A percentile compares a stretch with the other conserved stretches of the same genome.
Evolutionary conservation across 768 basidiomycete genomes (phyloP).

Genomic region (Candolleomyces eurysporus): DNA sequence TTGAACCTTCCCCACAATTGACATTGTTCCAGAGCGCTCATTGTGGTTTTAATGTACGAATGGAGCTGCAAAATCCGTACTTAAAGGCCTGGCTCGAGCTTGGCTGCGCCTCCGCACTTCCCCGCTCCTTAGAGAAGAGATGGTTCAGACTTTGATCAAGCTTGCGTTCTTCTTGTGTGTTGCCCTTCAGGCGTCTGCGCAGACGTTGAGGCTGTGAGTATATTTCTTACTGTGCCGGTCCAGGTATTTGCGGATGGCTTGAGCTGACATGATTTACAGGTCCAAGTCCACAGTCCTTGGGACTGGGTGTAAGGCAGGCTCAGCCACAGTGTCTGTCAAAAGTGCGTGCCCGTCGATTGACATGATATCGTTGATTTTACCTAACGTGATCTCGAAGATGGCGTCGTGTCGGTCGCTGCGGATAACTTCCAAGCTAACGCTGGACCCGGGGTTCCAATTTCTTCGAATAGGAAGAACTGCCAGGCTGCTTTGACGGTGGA

Average conservation of each 20-base stretch:
- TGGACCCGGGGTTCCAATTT: neutral
- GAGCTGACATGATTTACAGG: neutral
- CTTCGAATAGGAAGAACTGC: slow-evolving; percentile 2
- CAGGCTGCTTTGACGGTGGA: neutral
- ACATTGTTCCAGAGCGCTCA: neutral
- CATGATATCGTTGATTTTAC: neutral
- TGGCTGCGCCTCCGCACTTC: neutral
- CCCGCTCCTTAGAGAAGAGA: neutral
- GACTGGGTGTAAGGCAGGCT: neutral
- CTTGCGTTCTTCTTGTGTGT: neutral
- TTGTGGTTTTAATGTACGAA: neutral
- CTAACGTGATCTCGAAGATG: neutral
- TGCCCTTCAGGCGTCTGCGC: neutral
- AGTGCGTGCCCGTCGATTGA: neutral
- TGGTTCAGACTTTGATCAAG: neutral
- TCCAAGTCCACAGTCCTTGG: neutral
- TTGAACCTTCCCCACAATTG: neutral
- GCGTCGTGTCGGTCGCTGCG: neutral
- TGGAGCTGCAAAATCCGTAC: neutral
- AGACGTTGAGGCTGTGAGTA: neutral
- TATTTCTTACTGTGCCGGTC: neutral
- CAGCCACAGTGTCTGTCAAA: neutral
- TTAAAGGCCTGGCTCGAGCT: neutral
- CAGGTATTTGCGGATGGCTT: neutral
- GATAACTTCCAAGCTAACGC: neutral